Evolutionary conservation across 805 yeast genomes (phyloP).

Genomic region (Wickerhamomyces strasburgensis): DNA sequence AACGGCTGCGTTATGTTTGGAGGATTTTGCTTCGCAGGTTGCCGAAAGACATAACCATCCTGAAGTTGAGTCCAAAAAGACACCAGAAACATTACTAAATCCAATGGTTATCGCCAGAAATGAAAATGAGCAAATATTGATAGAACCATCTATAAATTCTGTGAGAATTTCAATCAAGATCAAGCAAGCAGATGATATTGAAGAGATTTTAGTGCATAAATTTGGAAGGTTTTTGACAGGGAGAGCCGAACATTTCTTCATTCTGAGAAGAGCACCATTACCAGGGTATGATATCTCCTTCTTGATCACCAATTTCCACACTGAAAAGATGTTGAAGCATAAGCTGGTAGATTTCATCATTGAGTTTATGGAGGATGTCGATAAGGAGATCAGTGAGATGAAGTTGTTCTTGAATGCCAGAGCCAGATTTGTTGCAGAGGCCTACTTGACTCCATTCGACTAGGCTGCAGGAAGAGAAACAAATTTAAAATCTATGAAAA

Average conservation of each 20-base stretch:
- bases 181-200: constrained; percentile 97
- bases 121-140: constrained; percentile 86
- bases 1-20: constrained; percentile 88
- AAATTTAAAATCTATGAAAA: no score
- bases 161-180: constrained; percentile 87
- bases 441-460: constrained; percentile 86
- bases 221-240: constrained; percentile 91
- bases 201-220: constrained; percentile 88
- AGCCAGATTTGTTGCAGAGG: constrained; percentile 97
- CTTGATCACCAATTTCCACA: constrained; percentile 87
- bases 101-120: constrained; percentile 90
- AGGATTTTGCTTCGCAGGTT: constrained; percentile 90
- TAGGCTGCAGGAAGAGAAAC: constrained; percentile 20
- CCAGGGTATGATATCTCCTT: constrained; percentile 91
- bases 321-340: constrained; percentile 91
- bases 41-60: constrained; percentile 98
- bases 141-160: constrained; percentile 91
- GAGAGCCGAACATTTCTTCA: constrained; percentile 91
- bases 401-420: constrained; percentile 94
- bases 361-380: constrained; percentile 99
- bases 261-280: constrained; percentile 86
- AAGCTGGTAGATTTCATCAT: constrained; percentile 94
- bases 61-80: constrained; percentile 83
- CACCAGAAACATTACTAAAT: constrained; percentile 79
- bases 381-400: constrained; percentile 97